Conservation (phyloP, 2,329 filamentous ascomycete genomes). For the Ceratocystis alfenasii region DNA sequence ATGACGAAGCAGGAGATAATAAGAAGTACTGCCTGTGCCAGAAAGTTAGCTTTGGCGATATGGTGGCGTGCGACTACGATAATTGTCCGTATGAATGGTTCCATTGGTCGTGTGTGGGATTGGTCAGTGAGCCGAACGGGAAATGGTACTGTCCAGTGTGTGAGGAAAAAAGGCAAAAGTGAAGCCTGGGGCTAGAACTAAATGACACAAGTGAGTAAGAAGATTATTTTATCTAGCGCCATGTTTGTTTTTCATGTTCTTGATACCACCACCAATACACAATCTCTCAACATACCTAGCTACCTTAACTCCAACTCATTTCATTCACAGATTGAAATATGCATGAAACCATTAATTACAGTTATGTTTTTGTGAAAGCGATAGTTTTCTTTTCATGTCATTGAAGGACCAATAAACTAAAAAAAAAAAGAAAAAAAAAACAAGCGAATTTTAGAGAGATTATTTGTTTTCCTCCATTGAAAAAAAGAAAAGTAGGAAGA, state of each 20-base stretch:
- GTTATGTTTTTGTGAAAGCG: not conserved
- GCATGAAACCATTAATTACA: no score
- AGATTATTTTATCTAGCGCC: not conserved
- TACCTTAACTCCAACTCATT: no score
- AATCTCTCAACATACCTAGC: not conserved
- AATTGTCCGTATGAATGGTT: conserved; percentile 78
- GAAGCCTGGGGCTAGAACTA: not conserved
- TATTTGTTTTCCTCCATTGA: not conserved
- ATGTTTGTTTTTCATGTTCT: not conserved
- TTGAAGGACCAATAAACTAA: conserved; percentile 1
- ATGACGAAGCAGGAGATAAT: conserved; percentile 63
- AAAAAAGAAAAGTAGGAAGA: not conserved
- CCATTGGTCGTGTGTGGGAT: conserved; percentile 63
- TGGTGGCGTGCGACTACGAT: conserved; percentile 81
- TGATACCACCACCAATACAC: not conserved
- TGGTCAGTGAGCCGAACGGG: conserved; percentile 55
- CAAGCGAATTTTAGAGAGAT: not conserved
- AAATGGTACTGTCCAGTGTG: conserved; percentile 58
- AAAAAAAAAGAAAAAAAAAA: not conserved
- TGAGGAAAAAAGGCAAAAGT: conserved; percentile 40
- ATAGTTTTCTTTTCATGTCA: conserved; percentile 1
- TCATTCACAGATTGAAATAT: no score
- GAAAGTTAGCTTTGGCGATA: conserved; percentile 72
- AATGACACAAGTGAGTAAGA: not conserved
- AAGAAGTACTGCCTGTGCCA: conserved; percentile 77